Base-by-base conservation (phyloP, 192 early-diverging fungal species). In the Coemansia sp. region DNA sequence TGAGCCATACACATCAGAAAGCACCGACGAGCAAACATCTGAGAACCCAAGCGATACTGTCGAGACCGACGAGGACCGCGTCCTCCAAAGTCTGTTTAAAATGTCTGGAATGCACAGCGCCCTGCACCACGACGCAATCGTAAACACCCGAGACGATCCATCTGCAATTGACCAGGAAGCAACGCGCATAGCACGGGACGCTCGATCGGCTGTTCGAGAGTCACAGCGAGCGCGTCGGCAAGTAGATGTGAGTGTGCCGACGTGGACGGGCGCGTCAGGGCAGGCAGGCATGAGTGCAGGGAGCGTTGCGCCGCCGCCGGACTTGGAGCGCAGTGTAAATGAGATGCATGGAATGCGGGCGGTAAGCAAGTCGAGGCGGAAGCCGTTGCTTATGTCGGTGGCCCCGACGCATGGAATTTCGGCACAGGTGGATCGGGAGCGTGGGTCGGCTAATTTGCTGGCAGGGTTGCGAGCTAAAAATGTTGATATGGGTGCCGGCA, bases 201-300 rank as follows among this genome's bases (percentile, higher is more conserved):
- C 95, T 2, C 84, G 90, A 18, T 82, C 70, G 3, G 92, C 90
- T 1, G 70, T 98, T 54, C 88, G 86, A 43, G 83, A 85, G 29
- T 92, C 89, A 1, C 84, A 93, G 48, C 83, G 87, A 65, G 66
- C 78, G 10, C 75, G 89, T 13, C 77, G 88, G 29, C 75, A 83
- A 37, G 56, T 78, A 14, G 86, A 88, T 50, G 83, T 94, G 38
- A 84, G 83, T 11, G 83, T 88, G 14, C 93, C 94, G 0, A 98
- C 96, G 3, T 98, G 93, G 90, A 98, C 96, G 3, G 96, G 96
- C 10, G 77, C 81, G 8, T 92, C 84, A 5, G 94, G 94, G 4
- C 63, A 69, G 14, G 77, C 77, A 1, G 77, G 77, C 12, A 71
- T 79, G 29, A 71, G 49, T 22, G 9, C 48, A 7, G 37, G 45